Evolutionary conservation across 192 early-diverging fungal genomes (phyloP).

Genomic region (Phlyctochytrium planicorne): DNA sequence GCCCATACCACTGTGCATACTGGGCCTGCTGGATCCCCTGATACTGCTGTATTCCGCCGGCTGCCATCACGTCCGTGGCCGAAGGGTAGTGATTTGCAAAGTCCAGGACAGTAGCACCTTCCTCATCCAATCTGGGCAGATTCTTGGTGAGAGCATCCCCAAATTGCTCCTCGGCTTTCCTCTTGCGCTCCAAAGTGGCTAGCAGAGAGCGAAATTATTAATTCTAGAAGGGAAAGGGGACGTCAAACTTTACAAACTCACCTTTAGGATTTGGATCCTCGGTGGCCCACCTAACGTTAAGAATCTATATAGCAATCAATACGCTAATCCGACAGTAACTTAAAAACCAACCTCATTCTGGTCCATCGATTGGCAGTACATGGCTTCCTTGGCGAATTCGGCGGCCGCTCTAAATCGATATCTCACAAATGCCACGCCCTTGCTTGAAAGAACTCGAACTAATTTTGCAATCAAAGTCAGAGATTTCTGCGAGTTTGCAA

Average conservation of each 20-base stretch:
- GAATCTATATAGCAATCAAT: slow-evolving; percentile 31
- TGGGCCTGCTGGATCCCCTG: not conserved
- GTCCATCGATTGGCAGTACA: slow-evolving; percentile 79
- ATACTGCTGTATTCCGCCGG: not conserved
- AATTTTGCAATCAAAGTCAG: slow-evolving; percentile 10
- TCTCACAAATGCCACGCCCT: slow-evolving; percentile 81
- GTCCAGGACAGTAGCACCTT: slow-evolving; percentile 55
- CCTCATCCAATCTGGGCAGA: slow-evolving; percentile 54
- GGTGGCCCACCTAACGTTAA: slow-evolving; percentile 78
- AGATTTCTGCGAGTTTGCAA: slow-evolving; percentile 15
- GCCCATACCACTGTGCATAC: not conserved
- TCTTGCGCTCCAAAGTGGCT: slow-evolving; percentile 50
- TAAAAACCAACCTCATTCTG: slow-evolving; percentile 62
- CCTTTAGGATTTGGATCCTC: slow-evolving; percentile 74
- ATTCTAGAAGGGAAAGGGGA: not conserved
- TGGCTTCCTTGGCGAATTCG: slow-evolving; percentile 90
- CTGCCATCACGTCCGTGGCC: not conserved
- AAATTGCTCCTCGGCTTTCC: slow-evolving; percentile 59
- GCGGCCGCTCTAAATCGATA: slow-evolving; percentile 69
- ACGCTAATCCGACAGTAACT: slow-evolving; percentile 32
- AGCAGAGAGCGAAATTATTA: slow-evolving; percentile 4
- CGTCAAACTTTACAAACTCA: not conserved
- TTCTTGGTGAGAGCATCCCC: slow-evolving; percentile 53
- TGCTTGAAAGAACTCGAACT: slow-evolving; percentile 69
- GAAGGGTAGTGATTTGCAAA: slow-evolving; percentile 40